A percentile compares a stretch with the other conserved stretches of the same genome.
phyloP scores from a whole-genome alignment of 1,284 basidiomycete genomes.

The Cystobasidium sp. region DNA sequence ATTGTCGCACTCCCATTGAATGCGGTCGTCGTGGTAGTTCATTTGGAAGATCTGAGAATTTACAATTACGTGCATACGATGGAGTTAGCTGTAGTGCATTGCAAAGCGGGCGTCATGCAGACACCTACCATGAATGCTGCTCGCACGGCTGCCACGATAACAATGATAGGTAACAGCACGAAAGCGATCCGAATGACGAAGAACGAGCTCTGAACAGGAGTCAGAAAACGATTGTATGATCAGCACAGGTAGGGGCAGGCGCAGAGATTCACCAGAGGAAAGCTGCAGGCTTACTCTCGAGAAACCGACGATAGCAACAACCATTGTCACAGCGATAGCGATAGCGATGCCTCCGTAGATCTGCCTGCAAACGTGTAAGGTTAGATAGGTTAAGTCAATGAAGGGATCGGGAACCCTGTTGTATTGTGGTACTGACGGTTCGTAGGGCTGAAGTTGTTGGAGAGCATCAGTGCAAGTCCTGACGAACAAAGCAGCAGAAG shows the following conservation, averaged over 20 bases:
- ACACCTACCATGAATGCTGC: slow-evolving; percentile 69
- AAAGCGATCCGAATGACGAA: slow-evolving; percentile 71
- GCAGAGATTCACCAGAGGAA: neutral
- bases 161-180: slow-evolving; percentile 73
- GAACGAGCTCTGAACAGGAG: slow-evolving; percentile 66
- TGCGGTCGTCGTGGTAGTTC: slow-evolving; percentile 67
- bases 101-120: neutral
- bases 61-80: slow-evolving; percentile 50
- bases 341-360: slow-evolving; percentile 75
- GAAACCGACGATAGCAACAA: slow-evolving; percentile 68
- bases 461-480: too few relatives aligned
- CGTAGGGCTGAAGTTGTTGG: slow-evolving; percentile 9
- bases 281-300: slow-evolving; percentile 64
- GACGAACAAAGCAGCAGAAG: neutral
- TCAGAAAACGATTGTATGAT: neutral
- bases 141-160: slow-evolving; percentile 69
- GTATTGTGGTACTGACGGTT: slow-evolving; percentile 17
- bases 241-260: neutral
- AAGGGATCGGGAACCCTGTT: neutral
- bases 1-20: slow-evolving; percentile 75
- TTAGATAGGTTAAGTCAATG: slow-evolving; percentile 1
- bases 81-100: neutral
- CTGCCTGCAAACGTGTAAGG: slow-evolving; percentile 61
- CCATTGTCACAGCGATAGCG: slow-evolving; percentile 64
- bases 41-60: slow-evolving; percentile 28